These are phyloP conservation scores for Neonectria punicea DNA, from an alignment of 2,329 filamentous ascomycete species.

Conservation along the genomic window DNA sequence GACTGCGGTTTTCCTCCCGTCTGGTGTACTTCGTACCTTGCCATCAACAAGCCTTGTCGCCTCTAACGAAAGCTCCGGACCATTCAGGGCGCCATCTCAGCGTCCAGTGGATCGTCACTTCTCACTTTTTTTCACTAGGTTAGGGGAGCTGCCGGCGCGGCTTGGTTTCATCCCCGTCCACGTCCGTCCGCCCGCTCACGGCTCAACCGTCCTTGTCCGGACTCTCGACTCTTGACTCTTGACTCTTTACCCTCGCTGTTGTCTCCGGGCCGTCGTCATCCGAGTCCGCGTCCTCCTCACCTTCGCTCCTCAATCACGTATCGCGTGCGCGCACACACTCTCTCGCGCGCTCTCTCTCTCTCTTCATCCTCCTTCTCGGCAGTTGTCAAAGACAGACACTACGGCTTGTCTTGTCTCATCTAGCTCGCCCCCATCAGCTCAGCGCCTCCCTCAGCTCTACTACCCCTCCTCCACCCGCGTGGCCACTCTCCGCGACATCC, in stretches of 20 bases:
- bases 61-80: conserved; percentile 20
- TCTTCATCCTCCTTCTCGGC: not conserved
- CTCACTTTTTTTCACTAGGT: conserved; percentile 35
- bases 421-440: conserved; percentile 5
- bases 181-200: not conserved
- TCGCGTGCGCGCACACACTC: no score
- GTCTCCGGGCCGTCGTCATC: not conserved
- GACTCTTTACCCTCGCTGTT: not conserved
- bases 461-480: conserved; percentile 14
- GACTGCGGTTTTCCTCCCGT: conserved; percentile 26
- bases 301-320: conserved; percentile 1
- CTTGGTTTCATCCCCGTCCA: conserved; percentile 22
- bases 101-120: conserved; percentile 42
- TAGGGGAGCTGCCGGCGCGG: conserved; percentile 25
- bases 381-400: not conserved
- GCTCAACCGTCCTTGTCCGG: not conserved
- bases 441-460: not conserved
- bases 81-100: conserved; percentile 16
- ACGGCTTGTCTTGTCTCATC: conserved; percentile 8
- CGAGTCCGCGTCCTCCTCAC: not conserved
- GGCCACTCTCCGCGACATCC: conserved; percentile 14
- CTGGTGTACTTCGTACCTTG: conserved; percentile 31
- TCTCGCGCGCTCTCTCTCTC: not conserved
- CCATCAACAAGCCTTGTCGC: conserved; percentile 33
- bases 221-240: not conserved